These are phyloP conservation scores for Cercospora berteroae DNA, from an alignment of 2,329 filamentous ascomycete genomes.

Conservation along the genomic window DNA sequence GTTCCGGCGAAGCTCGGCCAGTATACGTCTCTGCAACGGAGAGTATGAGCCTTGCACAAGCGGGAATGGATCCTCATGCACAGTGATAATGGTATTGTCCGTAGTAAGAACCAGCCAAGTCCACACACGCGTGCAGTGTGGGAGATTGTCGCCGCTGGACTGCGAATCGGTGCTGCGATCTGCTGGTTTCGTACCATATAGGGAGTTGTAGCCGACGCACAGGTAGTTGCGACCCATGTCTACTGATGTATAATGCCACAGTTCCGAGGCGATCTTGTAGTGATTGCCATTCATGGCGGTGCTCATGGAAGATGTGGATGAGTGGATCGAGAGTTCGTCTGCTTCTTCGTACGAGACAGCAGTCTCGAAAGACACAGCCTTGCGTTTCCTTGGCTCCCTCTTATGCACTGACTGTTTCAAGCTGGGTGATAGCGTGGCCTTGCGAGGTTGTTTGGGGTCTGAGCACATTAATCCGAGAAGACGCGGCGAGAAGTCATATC, in stretches of 20 bases:
- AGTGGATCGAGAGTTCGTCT: slow-evolving; percentile 33
- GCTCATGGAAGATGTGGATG: slow-evolving; percentile 29
- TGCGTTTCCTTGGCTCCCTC: slow-evolving; percentile 11
- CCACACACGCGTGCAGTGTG: slow-evolving; percentile 54
- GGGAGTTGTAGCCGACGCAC: slow-evolving; percentile 69
- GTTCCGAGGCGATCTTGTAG: slow-evolving; percentile 62
- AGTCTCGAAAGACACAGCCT: slow-evolving; percentile 9
- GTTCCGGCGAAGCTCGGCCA: slow-evolving; percentile 56
- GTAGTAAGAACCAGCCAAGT: slow-evolving; percentile 69
- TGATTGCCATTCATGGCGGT: slow-evolving; percentile 43
- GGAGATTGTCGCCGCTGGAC: slow-evolving; percentile 15
- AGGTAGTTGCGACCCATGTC: slow-evolving; percentile 68
- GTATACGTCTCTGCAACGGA: slow-evolving; percentile 46
- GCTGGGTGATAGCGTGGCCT: slow-evolving; percentile 11
- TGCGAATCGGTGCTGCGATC: not conserved
- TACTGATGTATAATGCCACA: slow-evolving; percentile 74
- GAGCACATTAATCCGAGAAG: slow-evolving; percentile 63
- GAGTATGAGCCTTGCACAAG: slow-evolving; percentile 39
- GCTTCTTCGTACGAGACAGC: slow-evolving; percentile 18
- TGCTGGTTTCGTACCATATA: slow-evolving; percentile 42
- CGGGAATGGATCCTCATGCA: slow-evolving; percentile 60
- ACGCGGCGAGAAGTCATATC: slow-evolving; percentile 68
- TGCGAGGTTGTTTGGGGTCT: slow-evolving; percentile 45
- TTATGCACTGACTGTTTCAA: slow-evolving; percentile 15
- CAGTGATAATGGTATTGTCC: slow-evolving; percentile 68